A percentile compares a stretch with the other conserved stretches of the same genome.
Evolutionary conservation across 2,329 filamentous ascomycete species (phyloP).

Genomic region (Pyrenophora teres): DNA sequence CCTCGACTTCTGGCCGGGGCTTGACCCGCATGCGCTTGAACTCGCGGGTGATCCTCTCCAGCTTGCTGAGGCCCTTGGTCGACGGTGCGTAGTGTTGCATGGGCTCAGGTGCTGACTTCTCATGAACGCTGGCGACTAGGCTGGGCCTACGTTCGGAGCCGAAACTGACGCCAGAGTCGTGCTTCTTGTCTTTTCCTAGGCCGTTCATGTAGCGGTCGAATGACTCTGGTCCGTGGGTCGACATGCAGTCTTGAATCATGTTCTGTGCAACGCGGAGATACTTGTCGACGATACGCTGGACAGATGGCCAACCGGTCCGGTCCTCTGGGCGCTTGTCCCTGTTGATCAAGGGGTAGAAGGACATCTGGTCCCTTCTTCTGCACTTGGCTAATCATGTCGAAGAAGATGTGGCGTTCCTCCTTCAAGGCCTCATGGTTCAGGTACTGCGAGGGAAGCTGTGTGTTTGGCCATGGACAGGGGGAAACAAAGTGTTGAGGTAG

Average conservation of each 20-base stretch:
- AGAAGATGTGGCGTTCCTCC: constrained; percentile 65
- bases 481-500: constrained; percentile 70
- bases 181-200: constrained; percentile 58
- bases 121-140: constrained; percentile 31
- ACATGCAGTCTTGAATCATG: constrained; percentile 64
- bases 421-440: constrained; percentile 59
- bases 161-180: constrained; percentile 68
- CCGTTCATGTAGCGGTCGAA: constrained; percentile 40
- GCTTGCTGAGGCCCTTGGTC: constrained; percentile 52
- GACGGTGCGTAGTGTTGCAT: constrained; percentile 22
- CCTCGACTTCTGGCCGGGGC: constrained; percentile 56
- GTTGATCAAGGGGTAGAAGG: constrained; percentile 57
- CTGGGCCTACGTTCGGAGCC: constrained; percentile 45
- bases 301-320: constrained; percentile 60
- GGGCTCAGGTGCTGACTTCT: constrained; percentile 30
- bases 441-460: constrained; percentile 55
- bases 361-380: constrained; percentile 60
- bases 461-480: constrained; percentile 53
- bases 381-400: constrained; percentile 64
- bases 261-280: constrained; percentile 64
- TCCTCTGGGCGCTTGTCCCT: constrained; percentile 59
- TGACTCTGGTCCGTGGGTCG: constrained; percentile 49
- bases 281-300: constrained; percentile 57
- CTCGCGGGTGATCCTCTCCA: constrained; percentile 65
- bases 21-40: constrained; percentile 62